Conservation (phyloP, 148 eudicot genomes). For the Vaccinium corymbosum region DNA sequence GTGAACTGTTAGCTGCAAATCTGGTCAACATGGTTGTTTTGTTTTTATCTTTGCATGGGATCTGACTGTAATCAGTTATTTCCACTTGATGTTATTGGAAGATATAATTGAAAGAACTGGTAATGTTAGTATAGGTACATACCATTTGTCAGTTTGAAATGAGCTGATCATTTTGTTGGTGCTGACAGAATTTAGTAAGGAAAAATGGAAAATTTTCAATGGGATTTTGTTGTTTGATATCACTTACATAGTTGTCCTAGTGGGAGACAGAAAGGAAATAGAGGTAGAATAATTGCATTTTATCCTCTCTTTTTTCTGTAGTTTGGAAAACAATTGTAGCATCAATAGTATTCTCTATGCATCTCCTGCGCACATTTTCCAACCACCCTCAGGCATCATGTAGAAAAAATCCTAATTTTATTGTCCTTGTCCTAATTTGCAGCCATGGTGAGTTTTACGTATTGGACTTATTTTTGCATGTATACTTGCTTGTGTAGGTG, state of each 20-base stretch:
- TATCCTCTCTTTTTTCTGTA: not conserved
- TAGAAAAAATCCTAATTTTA: not conserved
- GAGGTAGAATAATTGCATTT: not conserved
- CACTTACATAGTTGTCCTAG: not conserved
- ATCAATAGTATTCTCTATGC: not conserved
- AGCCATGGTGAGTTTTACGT: slow-evolving; percentile 4
- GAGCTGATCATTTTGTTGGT: slow-evolving; percentile 8
- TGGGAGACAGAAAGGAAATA: not conserved
- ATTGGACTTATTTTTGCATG: not conserved
- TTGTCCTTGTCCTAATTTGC: not conserved
- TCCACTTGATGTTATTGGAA: not conserved
- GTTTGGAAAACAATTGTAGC: not conserved
- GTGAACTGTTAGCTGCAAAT: slow-evolving; percentile 9
- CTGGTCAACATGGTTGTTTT: not conserved
- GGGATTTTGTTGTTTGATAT: not conserved
- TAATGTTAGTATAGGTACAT: not conserved
- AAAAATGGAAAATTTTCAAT: too few relatives aligned
- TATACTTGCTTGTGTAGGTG: slow-evolving; percentile 46
- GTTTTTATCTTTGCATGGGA: not conserved
- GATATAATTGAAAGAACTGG: not conserved
- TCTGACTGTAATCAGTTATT: slow-evolving; percentile 5
- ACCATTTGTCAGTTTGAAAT: not conserved
- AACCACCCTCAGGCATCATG: not conserved
- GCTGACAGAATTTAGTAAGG: slow-evolving; percentile 1
- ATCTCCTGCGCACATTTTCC: slow-evolving; percentile 10